These are phyloP conservation scores for Phlegmacium glaucopus DNA, from an alignment of 768 basidiomycete genomes.

Conservation along the genomic window DNA sequence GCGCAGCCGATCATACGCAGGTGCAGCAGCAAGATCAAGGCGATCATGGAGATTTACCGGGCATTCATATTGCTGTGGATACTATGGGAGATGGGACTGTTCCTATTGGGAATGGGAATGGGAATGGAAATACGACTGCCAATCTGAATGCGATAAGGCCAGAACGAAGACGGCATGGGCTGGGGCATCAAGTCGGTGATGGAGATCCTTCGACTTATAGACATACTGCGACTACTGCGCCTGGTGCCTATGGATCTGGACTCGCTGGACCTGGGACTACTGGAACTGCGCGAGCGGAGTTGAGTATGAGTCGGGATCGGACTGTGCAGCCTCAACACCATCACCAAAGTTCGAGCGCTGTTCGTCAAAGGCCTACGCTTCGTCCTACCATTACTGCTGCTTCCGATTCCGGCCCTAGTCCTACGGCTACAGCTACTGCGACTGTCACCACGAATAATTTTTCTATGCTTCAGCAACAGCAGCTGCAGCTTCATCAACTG, in stretches of 20 bases:
- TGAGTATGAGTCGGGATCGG: slow-evolving; percentile 18
- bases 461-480: neutral
- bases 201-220: neutral
- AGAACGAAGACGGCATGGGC: neutral
- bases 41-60: neutral
- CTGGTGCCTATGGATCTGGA: slow-evolving; percentile 1
- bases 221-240: neutral
- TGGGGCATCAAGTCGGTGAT: neutral
- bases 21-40: neutral
- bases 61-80: slow-evolving; percentile 7
- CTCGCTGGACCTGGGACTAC: slow-evolving; percentile 3
- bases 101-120: slow-evolving; percentile 1
- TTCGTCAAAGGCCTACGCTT: slow-evolving; percentile 1
- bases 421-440: neutral
- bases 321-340: slow-evolving; percentile 15
- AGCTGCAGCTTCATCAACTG: too few relatives aligned
- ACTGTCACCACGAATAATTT: neutral
- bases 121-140: neutral
- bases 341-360: slow-evolving; percentile 5
- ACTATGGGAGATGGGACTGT: neutral
- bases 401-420: neutral
- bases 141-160: neutral
- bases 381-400: slow-evolving; percentile 2
- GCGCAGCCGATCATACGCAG: slow-evolving; percentile 13
- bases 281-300: slow-evolving; percentile 9